These are phyloP conservation scores for Echinochloa phyllopogon DNA, from an alignment of 176 grass and related monocot species.

Conservation along the genomic window DNA sequence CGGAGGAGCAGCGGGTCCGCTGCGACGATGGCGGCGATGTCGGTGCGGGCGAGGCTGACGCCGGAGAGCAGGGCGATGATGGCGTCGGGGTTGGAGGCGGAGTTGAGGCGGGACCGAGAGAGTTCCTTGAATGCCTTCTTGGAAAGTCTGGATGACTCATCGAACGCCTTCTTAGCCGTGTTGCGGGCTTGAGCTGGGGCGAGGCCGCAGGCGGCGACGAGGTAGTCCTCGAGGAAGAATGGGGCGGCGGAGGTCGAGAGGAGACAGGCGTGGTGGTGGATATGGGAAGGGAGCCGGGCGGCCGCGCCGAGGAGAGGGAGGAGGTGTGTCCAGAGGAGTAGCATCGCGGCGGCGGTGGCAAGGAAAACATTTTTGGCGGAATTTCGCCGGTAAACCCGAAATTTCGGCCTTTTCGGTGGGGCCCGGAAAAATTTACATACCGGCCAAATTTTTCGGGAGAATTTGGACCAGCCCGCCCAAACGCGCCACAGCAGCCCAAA, in stretches of 20 bases:
- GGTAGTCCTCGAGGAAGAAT: slow-evolving; percentile 50
- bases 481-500: too few species aligned
- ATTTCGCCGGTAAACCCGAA: too few species aligned
- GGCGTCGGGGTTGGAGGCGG: slow-evolving; percentile 37
- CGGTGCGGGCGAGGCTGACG: slow-evolving; percentile 31
- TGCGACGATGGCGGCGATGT: slow-evolving; percentile 36
- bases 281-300: background rate
- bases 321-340: background rate
- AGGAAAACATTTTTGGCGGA: too few species aligned
- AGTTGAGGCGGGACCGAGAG: background rate
- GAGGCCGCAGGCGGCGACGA: slow-evolving; percentile 47
- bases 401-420: too few species aligned
- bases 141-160: background rate
- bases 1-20: slow-evolving; percentile 25
- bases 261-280: background rate
- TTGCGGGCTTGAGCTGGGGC: slow-evolving; percentile 21
- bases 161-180: background rate
- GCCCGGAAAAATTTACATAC: too few species aligned
- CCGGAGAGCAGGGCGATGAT: slow-evolving; percentile 33
- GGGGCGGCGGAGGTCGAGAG: background rate
- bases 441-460: too few species aligned
- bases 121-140: background rate
- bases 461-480: too few species aligned
- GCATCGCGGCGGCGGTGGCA: slow-evolving; percentile 15
- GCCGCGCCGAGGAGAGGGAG: background rate